These are phyloP conservation scores for Cynanchum wilfordii DNA, from an alignment of 257 asterid genomes.

Conservation along the genomic window DNA sequence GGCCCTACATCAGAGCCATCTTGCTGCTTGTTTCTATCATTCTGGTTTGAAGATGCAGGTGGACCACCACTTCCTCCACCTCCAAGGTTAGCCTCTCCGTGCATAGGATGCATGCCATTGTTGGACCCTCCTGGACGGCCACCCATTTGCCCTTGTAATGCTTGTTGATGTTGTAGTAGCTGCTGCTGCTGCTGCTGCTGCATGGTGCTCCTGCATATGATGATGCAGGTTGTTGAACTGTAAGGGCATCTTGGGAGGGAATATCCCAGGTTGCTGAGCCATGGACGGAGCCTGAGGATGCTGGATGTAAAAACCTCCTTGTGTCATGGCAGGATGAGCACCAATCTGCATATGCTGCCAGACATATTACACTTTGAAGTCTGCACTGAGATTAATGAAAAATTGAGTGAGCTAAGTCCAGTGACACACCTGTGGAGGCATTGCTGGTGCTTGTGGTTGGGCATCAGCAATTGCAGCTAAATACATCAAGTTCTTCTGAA, in stretches of 20 bases:
- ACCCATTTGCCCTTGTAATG: conserved; percentile 39
- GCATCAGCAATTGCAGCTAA: conserved; percentile 97
- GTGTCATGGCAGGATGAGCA: conserved; percentile 65
- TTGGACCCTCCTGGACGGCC: conserved; percentile 44
- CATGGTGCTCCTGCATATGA: conserved; percentile 19
- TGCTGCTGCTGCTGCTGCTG: conserved; percentile 54
- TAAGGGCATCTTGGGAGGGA: conserved; percentile 48
- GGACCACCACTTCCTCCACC: conserved; percentile 35
- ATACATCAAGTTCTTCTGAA: conserved; percentile 91
- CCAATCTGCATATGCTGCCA: conserved; percentile 45
- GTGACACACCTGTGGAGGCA: conserved; percentile 58
- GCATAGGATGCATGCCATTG: conserved; percentile 39
- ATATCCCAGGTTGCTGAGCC: conserved; percentile 61
- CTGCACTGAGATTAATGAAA: not conserved
- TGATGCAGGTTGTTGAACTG: conserved; percentile 38
- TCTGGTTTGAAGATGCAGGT: conserved; percentile 31
- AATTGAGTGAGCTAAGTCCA: not conserved
- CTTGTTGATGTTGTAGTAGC: conserved; percentile 36
- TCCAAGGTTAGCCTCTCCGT: conserved; percentile 34
- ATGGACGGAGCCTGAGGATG: conserved; percentile 70
- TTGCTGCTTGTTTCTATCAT: conserved; percentile 45
- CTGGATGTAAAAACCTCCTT: conserved; percentile 74
- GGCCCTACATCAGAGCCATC: conserved; percentile 36
- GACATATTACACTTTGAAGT: conserved; percentile 10
- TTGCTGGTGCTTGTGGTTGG: conserved; percentile 74